Conservation (phyloP, 352 stramenopile species). For the Globisporangium cystogenes region DNA sequence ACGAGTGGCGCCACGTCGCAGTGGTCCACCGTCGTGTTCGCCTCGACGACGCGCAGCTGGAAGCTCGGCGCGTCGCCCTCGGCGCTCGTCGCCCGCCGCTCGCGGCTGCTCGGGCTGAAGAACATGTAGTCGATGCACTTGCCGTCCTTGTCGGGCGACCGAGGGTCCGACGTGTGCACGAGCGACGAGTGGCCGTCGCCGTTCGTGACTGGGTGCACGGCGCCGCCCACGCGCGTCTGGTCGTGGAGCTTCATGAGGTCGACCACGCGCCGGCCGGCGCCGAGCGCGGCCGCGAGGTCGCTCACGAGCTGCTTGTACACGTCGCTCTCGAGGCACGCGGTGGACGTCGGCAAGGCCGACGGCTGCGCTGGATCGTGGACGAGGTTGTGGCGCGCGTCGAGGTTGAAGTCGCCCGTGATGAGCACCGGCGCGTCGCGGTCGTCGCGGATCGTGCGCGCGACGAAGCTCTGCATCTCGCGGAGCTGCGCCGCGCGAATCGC, state of each 20-base stretch:
- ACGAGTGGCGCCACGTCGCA: slow-evolving; percentile 24
- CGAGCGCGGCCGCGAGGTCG: slow-evolving; percentile 38
- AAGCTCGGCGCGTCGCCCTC: slow-evolving; percentile 30
- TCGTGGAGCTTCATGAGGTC: slow-evolving; percentile 74
- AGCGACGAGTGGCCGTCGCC: slow-evolving; percentile 69
- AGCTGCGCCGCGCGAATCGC: slow-evolving; percentile 55
- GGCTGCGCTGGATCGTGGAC: slow-evolving; percentile 22
- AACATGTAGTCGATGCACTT: slow-evolving; percentile 89
- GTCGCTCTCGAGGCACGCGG: slow-evolving; percentile 44
- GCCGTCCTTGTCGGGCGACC: slow-evolving; percentile 46
- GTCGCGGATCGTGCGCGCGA: slow-evolving; percentile 37
- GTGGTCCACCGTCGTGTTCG: slow-evolving; percentile 50
- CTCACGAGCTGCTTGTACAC: slow-evolving; percentile 54
- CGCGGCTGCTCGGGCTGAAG: slow-evolving; percentile 39
- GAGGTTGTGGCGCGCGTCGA: slow-evolving; percentile 72
- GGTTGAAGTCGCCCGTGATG: slow-evolving; percentile 77
- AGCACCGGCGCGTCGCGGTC: slow-evolving; percentile 54
- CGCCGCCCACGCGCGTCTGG: slow-evolving; percentile 34
- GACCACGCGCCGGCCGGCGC: slow-evolving; percentile 25
- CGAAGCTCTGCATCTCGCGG: slow-evolving; percentile 56
- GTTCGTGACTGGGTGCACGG: slow-evolving; percentile 74
- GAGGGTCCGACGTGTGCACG: slow-evolving; percentile 36
- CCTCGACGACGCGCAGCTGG: slow-evolving; percentile 33
- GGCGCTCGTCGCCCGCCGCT: slow-evolving; percentile 14
- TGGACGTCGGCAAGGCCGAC: slow-evolving; percentile 18